Conservation (phyloP, 768 basidiomycete genomes). For the Boletus bicolor region DNA sequence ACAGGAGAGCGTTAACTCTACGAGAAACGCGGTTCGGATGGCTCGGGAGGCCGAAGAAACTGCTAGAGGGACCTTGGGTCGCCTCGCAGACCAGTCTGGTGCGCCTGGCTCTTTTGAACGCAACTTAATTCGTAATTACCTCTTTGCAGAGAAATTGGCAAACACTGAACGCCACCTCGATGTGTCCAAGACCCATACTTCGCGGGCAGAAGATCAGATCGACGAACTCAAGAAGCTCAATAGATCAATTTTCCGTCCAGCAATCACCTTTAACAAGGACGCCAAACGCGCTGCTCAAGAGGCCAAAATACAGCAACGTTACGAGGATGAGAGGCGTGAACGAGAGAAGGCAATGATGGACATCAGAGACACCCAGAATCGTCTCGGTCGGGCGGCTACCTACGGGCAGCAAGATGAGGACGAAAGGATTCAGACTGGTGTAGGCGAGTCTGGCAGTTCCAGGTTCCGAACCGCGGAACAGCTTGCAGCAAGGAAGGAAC, state of each 20-base stretch:
- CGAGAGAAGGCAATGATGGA: conserved; percentile 85
- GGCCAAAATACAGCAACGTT: conserved; percentile 76
- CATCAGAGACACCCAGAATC: conserved; percentile 81
- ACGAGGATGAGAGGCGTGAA: conserved; percentile 80
- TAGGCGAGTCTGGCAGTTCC: conserved; percentile 37
- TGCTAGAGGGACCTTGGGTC: conserved; percentile 76
- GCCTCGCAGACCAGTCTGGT: conserved; percentile 94
- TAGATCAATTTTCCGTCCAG: conserved; percentile 91
- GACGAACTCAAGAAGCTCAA: conserved; percentile 93
- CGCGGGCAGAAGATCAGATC: conserved; percentile 88
- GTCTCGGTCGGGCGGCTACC: conserved; percentile 70
- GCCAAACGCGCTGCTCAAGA: conserved; percentile 86
- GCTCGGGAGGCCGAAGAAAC: conserved; percentile 98
- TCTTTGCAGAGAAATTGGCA: conserved; percentile 68
- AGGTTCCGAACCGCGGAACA: conserved; percentile 51
- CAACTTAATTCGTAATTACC: neutral
- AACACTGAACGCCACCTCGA: conserved; percentile 96
- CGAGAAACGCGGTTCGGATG: conserved; percentile 88
- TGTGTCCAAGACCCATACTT: conserved; percentile 82
- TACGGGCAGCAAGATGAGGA: conserved; percentile 54
- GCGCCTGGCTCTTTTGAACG: conserved; percentile 18
- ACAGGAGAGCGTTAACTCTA: conserved; percentile 86
- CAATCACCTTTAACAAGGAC: conserved; percentile 90
- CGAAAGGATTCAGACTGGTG: conserved; percentile 32
- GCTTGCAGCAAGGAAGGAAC: conserved; percentile 56